Evolutionary conservation across 2,329 filamentous ascomycete genomes (phyloP).

Genomic region (Rasamsonia emersonii): DNA sequence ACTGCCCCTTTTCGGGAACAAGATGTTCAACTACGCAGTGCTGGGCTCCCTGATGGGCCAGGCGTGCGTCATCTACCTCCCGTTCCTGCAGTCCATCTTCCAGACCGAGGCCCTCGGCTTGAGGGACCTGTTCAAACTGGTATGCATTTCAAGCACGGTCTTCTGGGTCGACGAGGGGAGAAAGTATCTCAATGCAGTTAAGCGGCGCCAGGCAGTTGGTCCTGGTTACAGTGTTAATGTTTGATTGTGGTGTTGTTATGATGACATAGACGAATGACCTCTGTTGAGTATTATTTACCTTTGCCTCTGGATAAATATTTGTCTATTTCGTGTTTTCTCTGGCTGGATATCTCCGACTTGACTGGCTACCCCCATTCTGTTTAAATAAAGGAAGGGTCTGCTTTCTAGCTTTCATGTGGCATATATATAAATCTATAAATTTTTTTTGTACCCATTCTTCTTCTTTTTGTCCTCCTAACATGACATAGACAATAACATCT

Average conservation of each 20-base stretch:
- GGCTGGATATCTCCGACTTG: no score
- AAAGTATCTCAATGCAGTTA: constrained; percentile 52
- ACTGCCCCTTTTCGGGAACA: constrained; percentile 72
- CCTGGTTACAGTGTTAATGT: constrained; percentile 35
- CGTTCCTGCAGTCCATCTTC: constrained; percentile 87
- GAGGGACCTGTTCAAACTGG: constrained; percentile 63
- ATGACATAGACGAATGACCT: no score
- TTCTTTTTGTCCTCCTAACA: no score
- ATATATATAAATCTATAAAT: neutral
- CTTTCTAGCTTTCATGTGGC: no score
- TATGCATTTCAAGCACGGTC: constrained; percentile 74
- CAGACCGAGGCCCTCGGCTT: constrained; percentile 81
- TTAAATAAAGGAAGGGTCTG: no score
- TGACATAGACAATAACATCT: no score
- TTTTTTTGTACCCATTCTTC: no score
- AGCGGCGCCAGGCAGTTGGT: constrained; percentile 24
- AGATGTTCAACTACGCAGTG: constrained; percentile 95
- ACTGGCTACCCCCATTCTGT: no score
- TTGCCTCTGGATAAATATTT: no score
- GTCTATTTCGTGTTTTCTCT: no score
- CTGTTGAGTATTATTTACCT: no score
- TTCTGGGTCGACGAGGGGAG: constrained; percentile 91
- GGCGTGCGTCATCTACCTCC: constrained; percentile 85
- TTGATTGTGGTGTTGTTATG: no score
- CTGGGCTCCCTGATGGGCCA: constrained; percentile 77